These are phyloP conservation scores for Nectriaceae sp. DNA, from an alignment of 2,329 filamentous ascomycete species.

Conservation along the genomic window DNA sequence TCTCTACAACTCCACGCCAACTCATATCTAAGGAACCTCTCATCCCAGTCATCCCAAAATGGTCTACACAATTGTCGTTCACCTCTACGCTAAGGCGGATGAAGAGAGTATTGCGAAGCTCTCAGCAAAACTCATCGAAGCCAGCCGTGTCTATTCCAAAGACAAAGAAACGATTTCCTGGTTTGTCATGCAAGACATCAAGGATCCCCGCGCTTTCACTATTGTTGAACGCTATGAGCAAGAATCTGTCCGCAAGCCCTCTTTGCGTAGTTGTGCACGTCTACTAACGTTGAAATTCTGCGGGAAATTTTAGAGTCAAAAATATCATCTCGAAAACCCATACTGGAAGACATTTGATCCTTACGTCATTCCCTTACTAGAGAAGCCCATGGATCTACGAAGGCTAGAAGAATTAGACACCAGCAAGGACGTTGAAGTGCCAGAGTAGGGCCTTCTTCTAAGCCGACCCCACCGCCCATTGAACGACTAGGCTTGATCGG, in stretches of 20 bases:
- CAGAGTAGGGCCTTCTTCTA: conserved; percentile 26
- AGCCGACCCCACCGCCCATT: too few species aligned
- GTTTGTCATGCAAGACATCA: conserved; percentile 77
- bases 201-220: conserved; percentile 69
- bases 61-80: conserved; percentile 71
- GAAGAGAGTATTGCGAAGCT: conserved; percentile 65
- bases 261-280: background rate
- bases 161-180: conserved; percentile 71
- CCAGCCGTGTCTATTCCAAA: conserved; percentile 70
- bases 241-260: conserved; percentile 52
- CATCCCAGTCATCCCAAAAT: conserved; percentile 35
- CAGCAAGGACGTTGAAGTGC: conserved; percentile 47
- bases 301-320: conserved; percentile 46
- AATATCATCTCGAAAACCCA: conserved; percentile 67
- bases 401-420: conserved; percentile 68
- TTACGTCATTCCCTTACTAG: conserved; percentile 69
- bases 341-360: conserved; percentile 79
- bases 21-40: background rate
- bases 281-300: conserved; percentile 4
- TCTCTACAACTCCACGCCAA: background rate
- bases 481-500: too few species aligned
- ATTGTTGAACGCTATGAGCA: conserved; percentile 74
- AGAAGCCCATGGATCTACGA: conserved; percentile 68
- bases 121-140: conserved; percentile 72
- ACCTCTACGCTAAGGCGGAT: conserved; percentile 70